These are phyloP conservation scores for Yarrowia sp. DNA, from an alignment of 805 yeast genomes.

Conservation along the genomic window DNA sequence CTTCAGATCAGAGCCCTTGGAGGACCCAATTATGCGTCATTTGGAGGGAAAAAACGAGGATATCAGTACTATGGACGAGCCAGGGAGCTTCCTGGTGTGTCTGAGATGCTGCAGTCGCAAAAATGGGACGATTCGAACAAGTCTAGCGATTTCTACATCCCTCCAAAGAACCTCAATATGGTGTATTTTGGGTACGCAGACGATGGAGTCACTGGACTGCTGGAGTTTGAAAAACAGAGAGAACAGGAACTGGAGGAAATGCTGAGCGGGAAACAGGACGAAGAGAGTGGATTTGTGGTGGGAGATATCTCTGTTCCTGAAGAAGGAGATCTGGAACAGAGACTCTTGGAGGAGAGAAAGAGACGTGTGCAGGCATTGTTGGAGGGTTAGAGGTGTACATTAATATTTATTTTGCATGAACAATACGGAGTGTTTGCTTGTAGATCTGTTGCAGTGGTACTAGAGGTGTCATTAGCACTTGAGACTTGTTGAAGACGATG, in stretches of 20 bases:
- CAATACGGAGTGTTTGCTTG: no score
- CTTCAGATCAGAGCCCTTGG: constrained; percentile 71
- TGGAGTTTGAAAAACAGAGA: constrained; percentile 31
- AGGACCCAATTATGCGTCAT: constrained; percentile 67
- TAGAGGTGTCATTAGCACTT: no score
- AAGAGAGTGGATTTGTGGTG: neutral
- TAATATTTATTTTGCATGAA: constrained; percentile 6
- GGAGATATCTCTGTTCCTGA: constrained; percentile 24
- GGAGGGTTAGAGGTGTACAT: neutral
- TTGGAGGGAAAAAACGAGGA: constrained; percentile 54
- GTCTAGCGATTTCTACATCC: constrained; percentile 40
- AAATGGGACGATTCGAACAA: constrained; percentile 40
- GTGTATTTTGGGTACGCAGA: constrained; percentile 48
- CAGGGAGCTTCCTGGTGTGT: constrained; percentile 76
- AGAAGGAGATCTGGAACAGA: neutral
- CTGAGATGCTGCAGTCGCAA: constrained; percentile 55
- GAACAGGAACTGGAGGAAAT: constrained; percentile 20
- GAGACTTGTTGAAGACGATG: no score
- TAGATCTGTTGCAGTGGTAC: no score
- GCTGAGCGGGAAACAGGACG: constrained; percentile 9
- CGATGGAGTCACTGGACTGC: constrained; percentile 41
- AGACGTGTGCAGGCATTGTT: constrained; percentile 3
- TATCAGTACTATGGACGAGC: constrained; percentile 86
- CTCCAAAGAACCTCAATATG: constrained; percentile 44
- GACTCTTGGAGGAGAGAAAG: constrained; percentile 26